Base-by-base conservation (phyloP, 345 rosid species). In the Luvunga scandens region DNA sequence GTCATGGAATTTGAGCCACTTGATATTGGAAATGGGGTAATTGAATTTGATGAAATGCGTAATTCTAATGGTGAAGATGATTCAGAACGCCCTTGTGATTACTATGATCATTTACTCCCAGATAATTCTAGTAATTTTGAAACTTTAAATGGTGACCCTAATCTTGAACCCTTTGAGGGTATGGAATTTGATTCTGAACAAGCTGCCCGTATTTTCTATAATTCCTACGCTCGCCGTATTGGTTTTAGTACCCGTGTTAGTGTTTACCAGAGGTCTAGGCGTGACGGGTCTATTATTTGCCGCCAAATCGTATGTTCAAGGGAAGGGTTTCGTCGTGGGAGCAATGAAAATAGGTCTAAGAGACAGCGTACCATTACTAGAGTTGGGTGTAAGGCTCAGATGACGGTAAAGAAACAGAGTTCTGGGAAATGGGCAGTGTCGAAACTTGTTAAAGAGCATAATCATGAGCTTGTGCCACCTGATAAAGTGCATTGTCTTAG, bases 401-500 rank as follows among this genome's bases (percentile, higher is more conserved):
- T 88, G 79, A 78, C 81, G 0, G 87, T 88, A 22, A 84, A 84
- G 81, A 86, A 78, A 75, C 87, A 68, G 67, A 63, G 30, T 75
- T 82, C 86, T 60, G 91, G 89, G 25, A 84, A 80, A 64, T 88
- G 91, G 91, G 75, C 69, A 2, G 85, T 86, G 19, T 78, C 86
- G 1, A 83, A 76, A 60, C 69, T 84, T 45, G 79, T 86, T 14
- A 84, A 77, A 75, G 84, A 81, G 21, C 90, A 88, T 56, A 88
- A 84, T 71, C 91, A 88, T 69, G 89, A 84, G 59, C 85, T 88
- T 73, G 90, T 87, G 68, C 87, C 88, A 0, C 86, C 87, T 27
- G 90, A 87, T 80, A 82, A 83, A 72, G 90, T 87, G 71, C 90
- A 87, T 75, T 83, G 81, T 77, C 90, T 85, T 34, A 79, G 90